Evolutionary conservation across 345 rosid genomes (phyloP), one percentile per base, ranked within the genome.

Genomic region (Lagerstroemia speciosa): DNA sequence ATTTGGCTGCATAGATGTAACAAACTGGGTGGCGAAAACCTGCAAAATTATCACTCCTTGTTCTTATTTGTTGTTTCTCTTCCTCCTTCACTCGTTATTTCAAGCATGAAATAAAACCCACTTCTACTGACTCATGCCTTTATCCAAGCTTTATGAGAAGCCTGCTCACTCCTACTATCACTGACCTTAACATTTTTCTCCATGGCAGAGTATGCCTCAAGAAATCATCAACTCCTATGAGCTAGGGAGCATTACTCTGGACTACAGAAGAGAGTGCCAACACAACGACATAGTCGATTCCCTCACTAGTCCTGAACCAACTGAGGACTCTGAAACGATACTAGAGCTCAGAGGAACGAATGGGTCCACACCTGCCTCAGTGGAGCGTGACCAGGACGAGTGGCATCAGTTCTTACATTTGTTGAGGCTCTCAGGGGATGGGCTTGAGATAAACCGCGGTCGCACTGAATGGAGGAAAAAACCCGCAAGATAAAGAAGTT

Each of bases 221-320:
- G 94, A 89, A 70, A 76, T 91, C 57, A 83, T 91, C 1, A 87
- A 91, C 73, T 91, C 90, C 38, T 92, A 88, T 12, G 95, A 94
- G 82, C 88, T 94, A 53, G 79, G 89, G 74, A 81, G 86, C 0
- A 88, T 94, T 70, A 94, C 95, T 19, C 73, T 91, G 68, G 97
- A 91, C 64, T 94, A 91, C 85, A 79, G 96, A 72, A 78, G 92
- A 65, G 99, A 94, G 76, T 91, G 97, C 81, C 96, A 91, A 62
- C 97, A 78, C 45, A 82, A 86, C 24, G 93, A 94, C 71, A 64
- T 85, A 7, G 97, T 93, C 6, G 94, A 93, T 84, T 91, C 97
- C 32, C 85, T 91, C 62, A 86, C 91, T 22, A 82, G 91, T 62
- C 66, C 72, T 26, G 91, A 89, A 71, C 62, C 30, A n/a, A 14